A percentile compares a stretch with the other conserved stretches of the same genome.
Conservation (phyloP, 2,329 filamentous ascomycete genomes). For the Trichoderma arundinaceum region DNA sequence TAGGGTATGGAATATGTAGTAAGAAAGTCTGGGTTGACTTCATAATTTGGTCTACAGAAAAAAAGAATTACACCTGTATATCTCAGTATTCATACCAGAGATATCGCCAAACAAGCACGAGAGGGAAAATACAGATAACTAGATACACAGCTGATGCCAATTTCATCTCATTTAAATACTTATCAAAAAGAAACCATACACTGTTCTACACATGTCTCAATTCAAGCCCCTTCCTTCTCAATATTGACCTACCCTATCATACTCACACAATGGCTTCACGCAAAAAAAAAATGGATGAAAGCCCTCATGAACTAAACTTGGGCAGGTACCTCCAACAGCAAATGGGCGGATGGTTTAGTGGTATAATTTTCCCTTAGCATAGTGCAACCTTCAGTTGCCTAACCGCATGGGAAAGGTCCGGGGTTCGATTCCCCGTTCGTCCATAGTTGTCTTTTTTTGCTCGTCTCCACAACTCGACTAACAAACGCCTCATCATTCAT, state of each 20-base stretch:
- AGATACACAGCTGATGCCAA: neutral
- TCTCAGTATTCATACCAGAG: neutral
- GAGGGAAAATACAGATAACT: neutral
- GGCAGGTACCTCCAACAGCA: neutral
- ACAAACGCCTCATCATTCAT: no score
- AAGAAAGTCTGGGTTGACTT: no score
- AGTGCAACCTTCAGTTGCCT: constrained; percentile 21
- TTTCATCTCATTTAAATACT: neutral
- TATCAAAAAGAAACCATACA: neutral
- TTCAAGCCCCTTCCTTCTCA: neutral
- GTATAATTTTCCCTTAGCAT: constrained; percentile 37
- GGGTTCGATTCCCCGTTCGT: constrained; percentile 35
- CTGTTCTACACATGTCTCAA: no score
- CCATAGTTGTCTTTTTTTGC: constrained; percentile 26
- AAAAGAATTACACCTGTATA: no score
- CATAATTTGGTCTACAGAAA: no score
- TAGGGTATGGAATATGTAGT: no score
- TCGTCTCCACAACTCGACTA: no score
- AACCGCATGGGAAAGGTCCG: constrained; percentile 32
- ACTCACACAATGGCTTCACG: neutral
- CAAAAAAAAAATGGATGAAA: neutral
- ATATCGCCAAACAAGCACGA: neutral
- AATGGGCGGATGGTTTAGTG: constrained; percentile 37
- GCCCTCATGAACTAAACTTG: neutral
- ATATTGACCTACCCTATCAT: neutral